A percentile compares a stretch with the other conserved stretches of the same genome.
Conservation (phyloP, 495 filamentous ascomycete genomes). For the Apiosordaria backusii region DNA sequence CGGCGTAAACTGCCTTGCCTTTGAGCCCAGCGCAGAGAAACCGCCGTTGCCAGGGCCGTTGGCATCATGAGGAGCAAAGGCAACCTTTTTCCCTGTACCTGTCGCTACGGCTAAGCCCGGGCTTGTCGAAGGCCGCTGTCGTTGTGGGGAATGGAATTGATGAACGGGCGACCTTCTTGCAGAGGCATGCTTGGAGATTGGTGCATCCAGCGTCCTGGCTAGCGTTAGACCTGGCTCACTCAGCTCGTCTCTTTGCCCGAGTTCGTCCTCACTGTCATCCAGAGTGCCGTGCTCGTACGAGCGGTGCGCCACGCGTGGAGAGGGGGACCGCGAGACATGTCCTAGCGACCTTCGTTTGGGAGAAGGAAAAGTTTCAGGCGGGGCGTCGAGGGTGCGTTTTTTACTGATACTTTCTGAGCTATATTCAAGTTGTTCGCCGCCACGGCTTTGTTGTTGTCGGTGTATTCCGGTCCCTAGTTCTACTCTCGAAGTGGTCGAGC, state of each 20-base stretch:
- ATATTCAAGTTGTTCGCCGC: neutral
- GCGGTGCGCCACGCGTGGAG: neutral
- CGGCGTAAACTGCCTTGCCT: too few species aligned
- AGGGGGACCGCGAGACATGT: neutral
- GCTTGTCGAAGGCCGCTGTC: too few species aligned
- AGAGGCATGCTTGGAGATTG: neutral
- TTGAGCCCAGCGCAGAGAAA: too few species aligned
- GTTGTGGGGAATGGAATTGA: too few species aligned
- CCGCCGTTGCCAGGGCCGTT: neutral
- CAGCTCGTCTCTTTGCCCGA: slow-evolving; percentile 1
- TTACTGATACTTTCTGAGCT: neutral
- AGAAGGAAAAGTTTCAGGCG: neutral
- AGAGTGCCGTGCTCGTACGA: neutral
- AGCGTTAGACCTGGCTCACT: too few species aligned
- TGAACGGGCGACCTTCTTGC: neutral
- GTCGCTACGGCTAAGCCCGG: neutral
- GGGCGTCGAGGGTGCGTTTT: neutral
- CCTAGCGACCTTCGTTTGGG: neutral
- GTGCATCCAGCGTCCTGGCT: neutral
- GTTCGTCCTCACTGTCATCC: neutral
- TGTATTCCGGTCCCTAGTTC: neutral
- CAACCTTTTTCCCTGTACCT: neutral
- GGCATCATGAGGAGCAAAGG: neutral
- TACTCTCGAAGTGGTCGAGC: neutral
- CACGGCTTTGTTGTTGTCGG: too few species aligned